Percentiles rank a stretch among this genome's conserved stretches.
Conservation (phyloP, 176 grass and related monocot species). For the Zoysia japonica region DNA sequence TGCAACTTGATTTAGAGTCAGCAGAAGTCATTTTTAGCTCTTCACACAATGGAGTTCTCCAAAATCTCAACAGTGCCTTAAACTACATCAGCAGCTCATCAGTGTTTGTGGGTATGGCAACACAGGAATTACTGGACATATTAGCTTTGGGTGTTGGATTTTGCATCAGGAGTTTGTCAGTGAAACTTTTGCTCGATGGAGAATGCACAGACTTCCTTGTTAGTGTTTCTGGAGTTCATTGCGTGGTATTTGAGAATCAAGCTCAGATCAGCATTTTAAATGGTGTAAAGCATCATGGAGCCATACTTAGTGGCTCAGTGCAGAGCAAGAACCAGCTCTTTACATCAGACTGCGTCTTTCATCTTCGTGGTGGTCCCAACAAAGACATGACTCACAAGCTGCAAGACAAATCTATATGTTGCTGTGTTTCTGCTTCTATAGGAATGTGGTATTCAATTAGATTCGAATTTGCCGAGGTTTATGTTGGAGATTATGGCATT, state of each 20-base stretch:
- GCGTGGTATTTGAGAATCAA: slow-evolving; percentile 52
- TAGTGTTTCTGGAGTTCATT: slow-evolving; percentile 59
- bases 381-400: slow-evolving; percentile 31
- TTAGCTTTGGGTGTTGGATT: slow-evolving; percentile 58
- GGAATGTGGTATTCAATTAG: slow-evolving; percentile 48
- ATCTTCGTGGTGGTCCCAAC: slow-evolving; percentile 42
- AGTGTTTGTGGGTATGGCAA: slow-evolving; percentile 29
- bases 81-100: slow-evolving; percentile 44
- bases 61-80: slow-evolving; percentile 34
- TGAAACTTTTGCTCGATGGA: slow-evolving; percentile 56
- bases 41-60: slow-evolving; percentile 45
- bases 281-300: slow-evolving; percentile 33
- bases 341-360: slow-evolving; percentile 52
- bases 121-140: slow-evolving; percentile 41
- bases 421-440: slow-evolving; percentile 23
- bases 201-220: slow-evolving; percentile 43
- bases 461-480: slow-evolving; percentile 68
- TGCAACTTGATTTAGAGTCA: slow-evolving; percentile 61
- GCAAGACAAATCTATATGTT: slow-evolving; percentile 31
- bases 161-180: slow-evolving; percentile 52
- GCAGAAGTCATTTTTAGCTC: slow-evolving; percentile 53
- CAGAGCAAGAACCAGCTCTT: slow-evolving; percentile 55
- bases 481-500: slow-evolving; percentile 52
- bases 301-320: slow-evolving; percentile 10
- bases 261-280: slow-evolving; percentile 24